These are phyloP conservation scores for Solanum rostratum DNA, from an alignment of 257 asterid genomes.

Conservation along the genomic window DNA sequence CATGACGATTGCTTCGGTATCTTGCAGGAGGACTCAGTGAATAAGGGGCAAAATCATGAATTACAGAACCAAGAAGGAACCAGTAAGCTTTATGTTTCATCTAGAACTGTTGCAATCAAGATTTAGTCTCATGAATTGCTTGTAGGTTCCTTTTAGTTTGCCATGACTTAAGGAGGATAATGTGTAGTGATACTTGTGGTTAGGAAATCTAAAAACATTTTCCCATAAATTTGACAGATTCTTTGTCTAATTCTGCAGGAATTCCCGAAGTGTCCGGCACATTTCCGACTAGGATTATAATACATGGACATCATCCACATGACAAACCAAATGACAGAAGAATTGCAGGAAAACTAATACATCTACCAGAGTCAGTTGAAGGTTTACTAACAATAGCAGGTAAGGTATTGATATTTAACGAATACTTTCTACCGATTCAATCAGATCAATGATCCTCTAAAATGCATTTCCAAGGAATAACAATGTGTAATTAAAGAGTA, in stretches of 20 bases:
- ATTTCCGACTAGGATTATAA: constrained; percentile 51
- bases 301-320: constrained; percentile 84
- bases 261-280: constrained; percentile 9
- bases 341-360: constrained; percentile 59
- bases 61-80: constrained; percentile 24
- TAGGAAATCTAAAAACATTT: not conserved
- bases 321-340: constrained; percentile 34
- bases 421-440: not conserved
- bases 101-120: not conserved
- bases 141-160: not conserved
- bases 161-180: not conserved
- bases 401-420: not conserved
- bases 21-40: constrained; percentile 29
- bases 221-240: not conserved
- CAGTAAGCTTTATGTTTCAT: constrained; percentile 25
- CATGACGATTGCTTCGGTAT: not conserved
- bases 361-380: constrained; percentile 71
- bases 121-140: not conserved
- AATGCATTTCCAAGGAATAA: not conserved
- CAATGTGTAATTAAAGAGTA: not conserved
- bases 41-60: constrained; percentile 28
- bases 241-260: constrained; percentile 30
- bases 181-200: not conserved
- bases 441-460: not conserved
- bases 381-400: constrained; percentile 69